These are phyloP conservation scores for Microdochium nivale DNA, from an alignment of 2,329 filamentous ascomycete species.

Conservation along the genomic window DNA sequence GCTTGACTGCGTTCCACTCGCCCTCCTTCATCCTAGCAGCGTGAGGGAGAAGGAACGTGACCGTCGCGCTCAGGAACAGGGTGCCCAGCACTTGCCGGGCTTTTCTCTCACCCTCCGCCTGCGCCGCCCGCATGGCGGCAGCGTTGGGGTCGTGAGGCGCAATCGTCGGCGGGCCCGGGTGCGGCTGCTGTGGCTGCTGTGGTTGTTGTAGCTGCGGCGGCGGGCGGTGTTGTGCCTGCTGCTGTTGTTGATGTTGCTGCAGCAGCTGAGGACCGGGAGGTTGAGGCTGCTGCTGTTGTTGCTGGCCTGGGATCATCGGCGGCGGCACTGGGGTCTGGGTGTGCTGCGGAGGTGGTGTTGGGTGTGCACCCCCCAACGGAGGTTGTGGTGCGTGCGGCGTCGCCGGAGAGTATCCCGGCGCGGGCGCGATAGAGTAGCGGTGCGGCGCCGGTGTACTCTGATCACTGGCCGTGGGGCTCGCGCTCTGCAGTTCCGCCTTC, in stretches of 20 bases:
- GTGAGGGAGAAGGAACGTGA: slow-evolving; percentile 61
- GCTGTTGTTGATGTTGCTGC: slow-evolving; percentile 6
- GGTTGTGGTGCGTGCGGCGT: slow-evolving; percentile 42
- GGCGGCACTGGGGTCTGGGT: slow-evolving; percentile 22
- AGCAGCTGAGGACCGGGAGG: neutral
- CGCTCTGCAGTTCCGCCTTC: slow-evolving; percentile 8
- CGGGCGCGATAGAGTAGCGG: neutral
- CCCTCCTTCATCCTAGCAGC: slow-evolving; percentile 58
- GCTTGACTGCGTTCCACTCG: slow-evolving; percentile 66
- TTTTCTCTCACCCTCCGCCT: slow-evolving; percentile 43
- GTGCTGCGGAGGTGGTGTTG: slow-evolving; percentile 12
- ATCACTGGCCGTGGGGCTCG: neutral
- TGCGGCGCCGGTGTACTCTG: slow-evolving; percentile 18
- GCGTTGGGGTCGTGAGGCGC: slow-evolving; percentile 20
- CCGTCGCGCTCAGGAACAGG: slow-evolving; percentile 54
- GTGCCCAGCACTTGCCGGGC: slow-evolving; percentile 57
- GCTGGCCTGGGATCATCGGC: slow-evolving; percentile 20
- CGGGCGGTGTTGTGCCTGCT: slow-evolving; percentile 20
- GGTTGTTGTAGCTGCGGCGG: slow-evolving; percentile 4
- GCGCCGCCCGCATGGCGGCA: slow-evolving; percentile 29
- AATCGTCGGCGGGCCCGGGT: slow-evolving; percentile 11
- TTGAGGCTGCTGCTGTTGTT: neutral
- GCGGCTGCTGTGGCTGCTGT: slow-evolving; percentile 10
- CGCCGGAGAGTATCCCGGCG: slow-evolving; percentile 3
- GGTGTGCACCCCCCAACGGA: slow-evolving; percentile 10